A percentile compares a stretch with the other conserved stretches of the same genome.
Evolutionary conservation across 352 stramenopile species (phyloP).

Genomic region (Phytophthora ohioensis): DNA sequence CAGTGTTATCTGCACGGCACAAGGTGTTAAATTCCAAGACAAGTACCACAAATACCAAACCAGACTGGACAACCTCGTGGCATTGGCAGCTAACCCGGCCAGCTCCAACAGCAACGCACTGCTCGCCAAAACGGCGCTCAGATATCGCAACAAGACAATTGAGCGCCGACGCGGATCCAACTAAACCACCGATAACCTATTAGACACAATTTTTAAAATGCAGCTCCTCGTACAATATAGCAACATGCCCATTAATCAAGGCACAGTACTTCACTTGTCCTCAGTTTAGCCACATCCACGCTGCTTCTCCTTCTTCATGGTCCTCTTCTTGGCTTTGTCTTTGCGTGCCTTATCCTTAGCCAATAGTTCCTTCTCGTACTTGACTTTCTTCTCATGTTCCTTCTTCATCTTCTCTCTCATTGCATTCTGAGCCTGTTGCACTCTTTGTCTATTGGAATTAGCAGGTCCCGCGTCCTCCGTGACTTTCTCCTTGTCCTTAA

Average conservation of each 20-base stretch:
- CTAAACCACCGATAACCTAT: conserved; percentile 16
- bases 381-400: conserved; percentile 76
- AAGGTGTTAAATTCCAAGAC: conserved; percentile 39
- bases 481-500: conserved; percentile 70
- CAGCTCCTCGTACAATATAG: conserved; percentile 24
- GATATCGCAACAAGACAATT: conserved; percentile 33
- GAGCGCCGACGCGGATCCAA: conserved; percentile 21
- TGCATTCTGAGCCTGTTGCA: conserved; percentile 57
- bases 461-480: conserved; percentile 38
- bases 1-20: conserved; percentile 36
- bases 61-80: conserved; percentile 25
- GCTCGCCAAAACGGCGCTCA: conserved; percentile 40
- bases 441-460: conserved; percentile 68
- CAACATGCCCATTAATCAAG: not conserved
- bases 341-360: conserved; percentile 76
- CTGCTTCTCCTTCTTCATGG: conserved; percentile 79
- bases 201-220: conserved; percentile 22
- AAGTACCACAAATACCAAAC: conserved; percentile 22
- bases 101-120: conserved; percentile 34
- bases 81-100: conserved; percentile 20
- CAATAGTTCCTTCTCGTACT: conserved; percentile 74
- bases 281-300: conserved; percentile 60
- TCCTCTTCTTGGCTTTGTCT: conserved; percentile 78
- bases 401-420: conserved; percentile 80
- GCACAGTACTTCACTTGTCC: not conserved